phyloP scores from a whole-genome alignment of 768 basidiomycete species.

The Xerocomus spinulosus region DNA sequence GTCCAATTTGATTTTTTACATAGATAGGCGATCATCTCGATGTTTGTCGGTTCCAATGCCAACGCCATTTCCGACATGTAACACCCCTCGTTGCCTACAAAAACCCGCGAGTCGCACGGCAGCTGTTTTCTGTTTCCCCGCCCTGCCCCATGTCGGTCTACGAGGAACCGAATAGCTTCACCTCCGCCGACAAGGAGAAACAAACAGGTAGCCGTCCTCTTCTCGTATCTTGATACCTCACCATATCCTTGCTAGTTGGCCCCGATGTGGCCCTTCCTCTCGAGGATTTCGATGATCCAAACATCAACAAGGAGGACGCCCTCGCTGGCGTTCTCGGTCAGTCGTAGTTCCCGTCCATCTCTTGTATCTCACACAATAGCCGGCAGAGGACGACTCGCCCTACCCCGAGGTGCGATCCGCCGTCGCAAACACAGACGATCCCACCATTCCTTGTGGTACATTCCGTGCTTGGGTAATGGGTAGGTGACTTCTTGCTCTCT shows the following conservation, averaged over 20 bases:
- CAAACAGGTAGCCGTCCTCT: conserved; percentile 16
- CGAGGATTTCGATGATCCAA: conserved; percentile 36
- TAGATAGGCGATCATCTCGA: background rate
- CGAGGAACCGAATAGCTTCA: conserved; percentile 14
- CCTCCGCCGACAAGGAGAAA: conserved; percentile 26
- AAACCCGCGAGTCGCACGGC: conserved; percentile 3
- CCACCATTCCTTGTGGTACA: conserved; percentile 55
- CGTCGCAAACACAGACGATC: conserved; percentile 61
- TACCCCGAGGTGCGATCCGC: conserved; percentile 75
- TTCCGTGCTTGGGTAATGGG: conserved; percentile 61
- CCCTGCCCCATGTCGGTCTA: conserved; percentile 17
- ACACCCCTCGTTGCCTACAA: conserved; percentile 8
- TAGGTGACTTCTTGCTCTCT: background rate
- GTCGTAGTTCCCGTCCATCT: background rate
- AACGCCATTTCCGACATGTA: background rate
- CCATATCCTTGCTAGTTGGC: conserved; percentile 4
- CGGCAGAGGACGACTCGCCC: conserved; percentile 67
- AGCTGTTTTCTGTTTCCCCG: background rate
- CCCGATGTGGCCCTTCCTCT: conserved; percentile 4
- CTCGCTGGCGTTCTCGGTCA: conserved; percentile 26
- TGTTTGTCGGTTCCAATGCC: no score
- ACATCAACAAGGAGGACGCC: conserved; percentile 29
- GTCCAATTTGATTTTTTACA: background rate
- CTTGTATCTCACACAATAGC: conserved; percentile 13
- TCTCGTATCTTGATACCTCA: no score